These are phyloP conservation scores for Salix dunnii DNA, from an alignment of 345 rosid species.

Conservation along the genomic window DNA sequence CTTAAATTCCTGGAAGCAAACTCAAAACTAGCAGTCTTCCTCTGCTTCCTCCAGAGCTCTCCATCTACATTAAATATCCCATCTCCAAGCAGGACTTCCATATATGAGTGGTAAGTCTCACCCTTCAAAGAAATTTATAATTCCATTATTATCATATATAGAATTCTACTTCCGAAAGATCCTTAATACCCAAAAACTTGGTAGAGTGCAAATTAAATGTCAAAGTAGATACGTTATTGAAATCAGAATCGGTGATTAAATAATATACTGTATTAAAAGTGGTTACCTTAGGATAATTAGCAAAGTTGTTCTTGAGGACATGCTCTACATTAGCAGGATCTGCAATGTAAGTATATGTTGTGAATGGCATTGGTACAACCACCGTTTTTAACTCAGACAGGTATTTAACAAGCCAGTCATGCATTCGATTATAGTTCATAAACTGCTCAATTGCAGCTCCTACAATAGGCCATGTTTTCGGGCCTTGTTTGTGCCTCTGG, in stretches of 20 bases:
- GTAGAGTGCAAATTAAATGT: not conserved
- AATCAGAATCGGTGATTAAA: not conserved
- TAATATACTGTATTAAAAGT: not conserved
- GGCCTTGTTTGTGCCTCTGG: slow-evolving; percentile 67
- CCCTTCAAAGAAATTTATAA: slow-evolving; percentile 47
- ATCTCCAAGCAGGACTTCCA: slow-evolving; percentile 89
- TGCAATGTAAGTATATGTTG: slow-evolving; percentile 85
- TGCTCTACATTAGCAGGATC: slow-evolving; percentile 89
- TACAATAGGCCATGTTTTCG: slow-evolving; percentile 89
- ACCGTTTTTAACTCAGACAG: slow-evolving; percentile 59
- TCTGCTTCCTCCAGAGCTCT: slow-evolving; percentile 83
- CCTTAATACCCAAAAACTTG: not conserved
- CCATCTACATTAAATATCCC: slow-evolving; percentile 93
- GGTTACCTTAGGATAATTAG: slow-evolving; percentile 83
- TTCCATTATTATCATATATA: not conserved
- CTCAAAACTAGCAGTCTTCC: slow-evolving; percentile 93
- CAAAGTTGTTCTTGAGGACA: slow-evolving; percentile 79
- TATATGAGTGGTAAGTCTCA: slow-evolving; percentile 80
- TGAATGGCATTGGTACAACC: slow-evolving; percentile 85
- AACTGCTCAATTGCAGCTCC: slow-evolving; percentile 91
- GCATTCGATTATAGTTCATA: slow-evolving; percentile 75
- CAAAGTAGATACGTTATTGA: not conserved
- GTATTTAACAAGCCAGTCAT: slow-evolving; percentile 82
- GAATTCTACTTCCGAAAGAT: not conserved
- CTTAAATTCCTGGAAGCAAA: slow-evolving; percentile 93